Percentiles rank a stretch among this genome's conserved stretches.
phyloP scores from a whole-genome alignment of 1,284 basidiomycete genomes.

The Coniferiporia weirii region DNA sequence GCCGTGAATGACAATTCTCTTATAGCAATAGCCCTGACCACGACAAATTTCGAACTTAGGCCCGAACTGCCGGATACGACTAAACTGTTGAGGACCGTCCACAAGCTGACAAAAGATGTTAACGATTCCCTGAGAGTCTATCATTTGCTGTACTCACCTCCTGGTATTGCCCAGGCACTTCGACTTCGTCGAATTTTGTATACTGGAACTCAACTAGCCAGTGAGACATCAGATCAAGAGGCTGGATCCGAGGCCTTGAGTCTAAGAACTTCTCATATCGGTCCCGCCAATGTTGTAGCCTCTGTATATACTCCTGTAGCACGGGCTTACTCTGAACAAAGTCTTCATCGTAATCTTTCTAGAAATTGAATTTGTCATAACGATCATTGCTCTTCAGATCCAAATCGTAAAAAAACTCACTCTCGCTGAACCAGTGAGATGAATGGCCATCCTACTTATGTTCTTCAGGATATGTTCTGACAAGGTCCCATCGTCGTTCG shows the following conservation, averaged over 20 bases:
- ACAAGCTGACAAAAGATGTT: constrained; percentile 55
- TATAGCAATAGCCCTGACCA: constrained; percentile 82
- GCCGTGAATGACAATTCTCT: constrained; percentile 89
- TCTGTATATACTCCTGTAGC: constrained; percentile 85
- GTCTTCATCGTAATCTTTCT: constrained; percentile 91
- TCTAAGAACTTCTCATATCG: constrained; percentile 87
- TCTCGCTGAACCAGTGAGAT: constrained; percentile 60
- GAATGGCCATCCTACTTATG: constrained; percentile 71
- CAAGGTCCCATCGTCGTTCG: constrained; percentile 77
- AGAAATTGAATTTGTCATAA: neutral
- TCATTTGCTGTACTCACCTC: constrained; percentile 51
- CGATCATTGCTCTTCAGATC: neutral
- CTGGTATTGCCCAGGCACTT: constrained; percentile 97
- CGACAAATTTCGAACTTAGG: constrained; percentile 90
- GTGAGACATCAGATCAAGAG: constrained; percentile 88
- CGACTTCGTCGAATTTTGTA: constrained; percentile 96
- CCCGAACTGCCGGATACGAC: constrained; percentile 88
- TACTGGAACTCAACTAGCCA: constrained; percentile 98
- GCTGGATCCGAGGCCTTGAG: constrained; percentile 75
- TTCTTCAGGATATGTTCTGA: constrained; percentile 52
- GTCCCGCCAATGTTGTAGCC: constrained; percentile 91
- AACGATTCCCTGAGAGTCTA: neutral
- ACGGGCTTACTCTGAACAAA: constrained; percentile 81
- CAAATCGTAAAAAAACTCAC: constrained; percentile 33
- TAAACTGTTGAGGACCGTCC: constrained; percentile 90